Evolutionary conservation across 164 flowering plant species (phyloP).

Genomic region (Chloranthus sessilifolius): DNA sequence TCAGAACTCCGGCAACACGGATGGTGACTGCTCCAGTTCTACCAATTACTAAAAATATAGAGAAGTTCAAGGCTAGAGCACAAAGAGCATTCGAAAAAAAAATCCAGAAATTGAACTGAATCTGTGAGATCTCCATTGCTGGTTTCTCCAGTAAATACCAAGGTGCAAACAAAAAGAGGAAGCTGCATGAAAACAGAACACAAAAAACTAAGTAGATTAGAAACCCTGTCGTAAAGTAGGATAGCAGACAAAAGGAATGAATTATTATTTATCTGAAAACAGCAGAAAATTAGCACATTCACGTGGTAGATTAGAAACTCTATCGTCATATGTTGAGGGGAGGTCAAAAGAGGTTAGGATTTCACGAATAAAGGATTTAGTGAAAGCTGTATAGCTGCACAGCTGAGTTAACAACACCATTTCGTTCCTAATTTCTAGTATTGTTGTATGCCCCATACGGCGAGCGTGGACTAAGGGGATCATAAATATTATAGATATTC

Average conservation of each 20-base stretch:
- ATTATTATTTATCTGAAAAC: neutral
- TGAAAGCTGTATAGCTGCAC: too few species aligned
- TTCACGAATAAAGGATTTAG: too few species aligned
- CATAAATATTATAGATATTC: too few species aligned
- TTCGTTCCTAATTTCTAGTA: too few species aligned
- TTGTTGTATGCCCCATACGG: too few species aligned
- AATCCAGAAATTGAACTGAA: slow-evolving; percentile 92
- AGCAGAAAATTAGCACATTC: too few species aligned
- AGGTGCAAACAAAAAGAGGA: slow-evolving; percentile 79
- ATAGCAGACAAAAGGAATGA: neutral
- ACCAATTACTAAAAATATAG: slow-evolving; percentile 90
- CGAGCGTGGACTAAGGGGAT: too few species aligned
- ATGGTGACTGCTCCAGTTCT: slow-evolving; percentile 97
- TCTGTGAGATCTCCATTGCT: slow-evolving; percentile 70
- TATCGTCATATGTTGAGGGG: too few species aligned
- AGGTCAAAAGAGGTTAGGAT: too few species aligned
- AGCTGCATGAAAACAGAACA: slow-evolving; percentile 47
- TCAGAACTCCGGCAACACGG: slow-evolving; percentile 95
- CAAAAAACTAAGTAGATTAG: slow-evolving; percentile 11
- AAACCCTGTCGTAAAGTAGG: neutral
- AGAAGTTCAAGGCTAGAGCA: slow-evolving; percentile 91
- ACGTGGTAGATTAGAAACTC: too few species aligned
- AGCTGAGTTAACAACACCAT: too few species aligned
- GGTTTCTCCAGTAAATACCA: slow-evolving; percentile 92
- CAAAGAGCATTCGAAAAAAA: slow-evolving; percentile 91